These are phyloP conservation scores for Trichoderma erinaceum DNA, from an alignment of 495 filamentous ascomycete species.

Conservation along the genomic window DNA sequence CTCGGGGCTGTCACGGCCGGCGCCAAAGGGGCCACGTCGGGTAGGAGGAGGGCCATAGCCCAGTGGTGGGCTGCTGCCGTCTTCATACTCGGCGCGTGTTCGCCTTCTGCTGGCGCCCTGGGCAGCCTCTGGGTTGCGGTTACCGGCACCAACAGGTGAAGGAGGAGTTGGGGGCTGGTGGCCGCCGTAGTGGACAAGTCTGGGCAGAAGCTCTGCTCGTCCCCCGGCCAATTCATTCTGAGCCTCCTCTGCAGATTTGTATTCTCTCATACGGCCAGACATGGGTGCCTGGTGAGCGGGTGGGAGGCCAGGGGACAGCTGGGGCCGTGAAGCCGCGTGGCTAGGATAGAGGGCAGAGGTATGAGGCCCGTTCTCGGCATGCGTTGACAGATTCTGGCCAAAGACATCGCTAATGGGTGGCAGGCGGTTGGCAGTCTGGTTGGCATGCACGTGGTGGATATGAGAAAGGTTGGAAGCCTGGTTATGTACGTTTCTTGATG, in stretches of 20 bases:
- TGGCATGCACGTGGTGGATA: conserved; percentile 85
- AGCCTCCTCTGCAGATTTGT: conserved; percentile 91
- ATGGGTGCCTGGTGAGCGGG: conserved; percentile 14
- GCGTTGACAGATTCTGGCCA: conserved; percentile 69
- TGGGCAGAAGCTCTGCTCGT: conserved; percentile 82
- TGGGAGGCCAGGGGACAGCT: conserved; percentile 66
- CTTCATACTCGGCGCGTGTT: conserved; percentile 81
- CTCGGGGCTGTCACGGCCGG: conserved; percentile 73
- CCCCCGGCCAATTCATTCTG: conserved; percentile 85
- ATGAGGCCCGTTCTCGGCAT: conserved; percentile 35
- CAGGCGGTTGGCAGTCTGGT: conserved; percentile 84
- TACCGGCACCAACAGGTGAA: conserved; percentile 54
- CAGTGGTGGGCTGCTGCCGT: conserved; percentile 73
- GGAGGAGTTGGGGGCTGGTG: conserved; percentile 88
- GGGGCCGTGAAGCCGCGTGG: conserved; percentile 61
- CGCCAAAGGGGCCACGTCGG: conserved; percentile 65
- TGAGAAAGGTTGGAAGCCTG: conserved; percentile 83
- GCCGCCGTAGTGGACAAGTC: conserved; percentile 90
- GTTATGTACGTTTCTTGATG: conserved; percentile 77
- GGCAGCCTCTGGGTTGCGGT: conserved; percentile 33
- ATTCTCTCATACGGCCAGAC: conserved; percentile 66
- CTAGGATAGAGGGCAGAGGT: conserved; percentile 29
- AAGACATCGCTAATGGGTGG: conserved; percentile 95
- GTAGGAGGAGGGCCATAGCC: conserved; percentile 52
- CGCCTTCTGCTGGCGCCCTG: conserved; percentile 60